A percentile compares a stretch with the other conserved stretches of the same genome.
phyloP scores from a whole-genome alignment of 306 rosid genomes.

The Lithocarpus polystachyus region DNA sequence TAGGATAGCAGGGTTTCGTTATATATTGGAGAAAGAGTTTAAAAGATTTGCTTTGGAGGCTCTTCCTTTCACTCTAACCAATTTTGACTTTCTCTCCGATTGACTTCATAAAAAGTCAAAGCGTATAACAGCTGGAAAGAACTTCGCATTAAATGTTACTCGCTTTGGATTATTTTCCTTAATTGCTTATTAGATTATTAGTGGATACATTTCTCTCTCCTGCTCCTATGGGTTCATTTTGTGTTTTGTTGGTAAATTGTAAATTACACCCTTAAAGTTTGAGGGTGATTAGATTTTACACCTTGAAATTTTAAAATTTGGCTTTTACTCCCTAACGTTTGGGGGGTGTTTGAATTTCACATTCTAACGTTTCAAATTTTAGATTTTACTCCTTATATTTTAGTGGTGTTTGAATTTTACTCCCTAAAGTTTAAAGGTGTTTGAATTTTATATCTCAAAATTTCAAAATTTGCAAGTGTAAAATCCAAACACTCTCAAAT shows the following conservation, averaged over 20 bases:
- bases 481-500: too few relatives aligned
- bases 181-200: neutral
- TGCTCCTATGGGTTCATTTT: too few relatives aligned
- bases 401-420: fast-evolving
- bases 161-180: neutral
- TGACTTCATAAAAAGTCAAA: constrained; percentile 62
- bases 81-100: constrained; percentile 25
- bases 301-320: fast-evolving
- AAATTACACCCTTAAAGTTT: too few relatives aligned
- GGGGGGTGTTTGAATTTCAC: fast-evolving
- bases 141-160: constrained; percentile 19
- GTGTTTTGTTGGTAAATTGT: too few relatives aligned
- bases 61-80: neutral
- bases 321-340: fast-evolving
- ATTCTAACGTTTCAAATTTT: fast-evolving
- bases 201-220: too few relatives aligned
- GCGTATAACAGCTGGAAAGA: constrained; percentile 9
- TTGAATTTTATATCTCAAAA: fast-evolving
- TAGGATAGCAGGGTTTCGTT: constrained; percentile 24
- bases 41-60: constrained; percentile 14
- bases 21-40: constrained; percentile 10
- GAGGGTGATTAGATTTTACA: fast-evolving
- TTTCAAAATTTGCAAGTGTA: too few relatives aligned
- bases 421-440: too few relatives aligned
- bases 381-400: too few relatives aligned